These are phyloP conservation scores for Vigna trinervia DNA, from an alignment of 306 rosid genomes.

Conservation along the genomic window DNA sequence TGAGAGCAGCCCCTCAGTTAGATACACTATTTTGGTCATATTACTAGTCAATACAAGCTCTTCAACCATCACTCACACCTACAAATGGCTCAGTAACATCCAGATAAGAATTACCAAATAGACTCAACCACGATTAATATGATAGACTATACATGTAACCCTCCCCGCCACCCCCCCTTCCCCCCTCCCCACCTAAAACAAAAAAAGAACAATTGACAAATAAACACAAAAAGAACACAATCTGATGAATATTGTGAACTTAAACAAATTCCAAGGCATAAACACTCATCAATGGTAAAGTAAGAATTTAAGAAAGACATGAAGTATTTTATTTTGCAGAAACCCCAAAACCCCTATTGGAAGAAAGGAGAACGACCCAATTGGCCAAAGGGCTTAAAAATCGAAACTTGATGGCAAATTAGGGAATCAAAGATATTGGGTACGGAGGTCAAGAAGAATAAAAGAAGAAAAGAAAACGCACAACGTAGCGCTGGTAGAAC, in stretches of 20 bases:
- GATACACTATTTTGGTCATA: neutral
- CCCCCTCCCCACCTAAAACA: too few species aligned
- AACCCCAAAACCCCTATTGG: neutral
- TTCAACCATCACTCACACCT: neutral
- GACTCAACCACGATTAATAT: too few species aligned
- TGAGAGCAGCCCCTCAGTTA: neutral
- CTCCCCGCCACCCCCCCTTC: too few species aligned
- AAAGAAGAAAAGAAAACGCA: neutral
- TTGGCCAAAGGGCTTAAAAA: neutral
- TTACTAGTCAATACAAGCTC: neutral
- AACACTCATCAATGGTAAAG: neutral
- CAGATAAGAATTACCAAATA: too few species aligned
- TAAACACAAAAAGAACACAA: neutral
- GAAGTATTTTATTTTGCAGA: neutral
- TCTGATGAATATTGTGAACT: neutral
- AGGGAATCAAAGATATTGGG: neutral
- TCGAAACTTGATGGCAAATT: neutral
- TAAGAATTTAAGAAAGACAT: neutral
- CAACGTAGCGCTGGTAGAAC: constrained; percentile 79
- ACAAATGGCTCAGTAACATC: too few species aligned
- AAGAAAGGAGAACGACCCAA: constrained; percentile 18
- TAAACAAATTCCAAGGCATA: constrained; percentile 12
- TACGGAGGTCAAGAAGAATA: too few species aligned
- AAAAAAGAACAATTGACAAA: too few species aligned
- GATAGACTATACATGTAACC: too few species aligned